These are phyloP conservation scores for Coelastrella sp. DNA, from an alignment of 139 green algal genomes.

Conservation along the genomic window DNA sequence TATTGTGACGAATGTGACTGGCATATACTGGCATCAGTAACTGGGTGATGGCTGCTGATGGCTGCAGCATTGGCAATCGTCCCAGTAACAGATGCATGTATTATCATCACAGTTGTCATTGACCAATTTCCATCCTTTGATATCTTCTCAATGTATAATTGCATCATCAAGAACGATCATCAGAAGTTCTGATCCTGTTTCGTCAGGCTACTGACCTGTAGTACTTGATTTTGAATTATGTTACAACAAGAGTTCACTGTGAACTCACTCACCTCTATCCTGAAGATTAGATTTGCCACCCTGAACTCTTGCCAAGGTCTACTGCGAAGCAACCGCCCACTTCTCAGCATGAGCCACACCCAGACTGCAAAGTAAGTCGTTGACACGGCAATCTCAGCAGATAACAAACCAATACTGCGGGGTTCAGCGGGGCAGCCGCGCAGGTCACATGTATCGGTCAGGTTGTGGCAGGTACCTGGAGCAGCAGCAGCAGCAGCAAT, in stretches of 20 bases:
- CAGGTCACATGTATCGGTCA: conserved; percentile 1
- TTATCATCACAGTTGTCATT: no score
- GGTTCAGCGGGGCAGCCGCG: not conserved
- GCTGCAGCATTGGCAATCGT: no score
- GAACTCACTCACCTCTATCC: conserved; percentile 46
- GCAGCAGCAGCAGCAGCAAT: not conserved
- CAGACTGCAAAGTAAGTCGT: conserved; percentile 31
- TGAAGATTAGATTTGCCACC: conserved; percentile 54
- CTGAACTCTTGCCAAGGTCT: conserved; percentile 52
- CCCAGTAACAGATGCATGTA: no score
- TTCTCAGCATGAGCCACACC: conserved; percentile 34
- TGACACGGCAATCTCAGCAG: not conserved
- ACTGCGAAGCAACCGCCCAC: conserved; percentile 39
- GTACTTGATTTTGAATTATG: not conserved
- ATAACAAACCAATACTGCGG: not conserved
- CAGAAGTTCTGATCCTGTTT: not conserved
- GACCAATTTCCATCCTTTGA: no score
- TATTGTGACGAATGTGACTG: no score
- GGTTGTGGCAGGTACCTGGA: not conserved
- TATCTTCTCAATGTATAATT: no score
- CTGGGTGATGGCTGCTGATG: no score
- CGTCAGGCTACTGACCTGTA: not conserved
- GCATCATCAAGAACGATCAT: no score
- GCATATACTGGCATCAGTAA: no score
- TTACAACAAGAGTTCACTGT: not conserved